Conservation (phyloP, 2,329 filamentous ascomycete species). For the Fonsecaea multimorphosa region DNA sequence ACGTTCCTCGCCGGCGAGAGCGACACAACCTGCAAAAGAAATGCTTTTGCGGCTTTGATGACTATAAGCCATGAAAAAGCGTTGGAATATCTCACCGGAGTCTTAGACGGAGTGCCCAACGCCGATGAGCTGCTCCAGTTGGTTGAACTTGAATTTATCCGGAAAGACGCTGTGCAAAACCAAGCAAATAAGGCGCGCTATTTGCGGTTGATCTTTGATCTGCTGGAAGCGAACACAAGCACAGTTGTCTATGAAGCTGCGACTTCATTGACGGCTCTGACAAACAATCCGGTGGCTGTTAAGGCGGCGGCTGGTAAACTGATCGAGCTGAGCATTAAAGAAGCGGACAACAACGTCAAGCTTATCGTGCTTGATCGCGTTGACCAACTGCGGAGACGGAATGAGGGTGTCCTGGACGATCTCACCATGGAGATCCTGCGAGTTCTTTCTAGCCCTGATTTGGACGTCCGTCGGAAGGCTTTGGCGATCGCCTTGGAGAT, state of each 20-base stretch:
- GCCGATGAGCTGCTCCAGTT: slow-evolving; percentile 92
- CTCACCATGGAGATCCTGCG: slow-evolving; percentile 96
- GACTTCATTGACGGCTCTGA: slow-evolving; percentile 89
- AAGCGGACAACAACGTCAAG: slow-evolving; percentile 99
- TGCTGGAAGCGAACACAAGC: slow-evolving; percentile 88
- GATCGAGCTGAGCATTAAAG: slow-evolving; percentile 95
- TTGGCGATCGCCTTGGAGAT: slow-evolving; percentile 91
- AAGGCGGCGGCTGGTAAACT: slow-evolving; percentile 96
- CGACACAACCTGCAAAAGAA: slow-evolving; percentile 95
- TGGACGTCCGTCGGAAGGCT: slow-evolving; percentile 93
- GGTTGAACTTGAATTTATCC: slow-evolving; percentile 94
- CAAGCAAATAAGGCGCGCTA: slow-evolving; percentile 95
- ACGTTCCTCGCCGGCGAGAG: slow-evolving; percentile 89
- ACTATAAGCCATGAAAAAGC: slow-evolving; percentile 94
- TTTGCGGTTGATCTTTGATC: slow-evolving; percentile 91
- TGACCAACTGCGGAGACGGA: slow-evolving; percentile 82
- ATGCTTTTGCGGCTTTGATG: slow-evolving; percentile 89
- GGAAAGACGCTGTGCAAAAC: slow-evolving; percentile 95
- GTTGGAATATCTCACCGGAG: slow-evolving; percentile 81
- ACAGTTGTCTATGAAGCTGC: slow-evolving; percentile 98
- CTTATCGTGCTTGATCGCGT: slow-evolving; percentile 96
- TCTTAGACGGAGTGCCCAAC: slow-evolving; percentile 93
- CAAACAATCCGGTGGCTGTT: slow-evolving; percentile 94
- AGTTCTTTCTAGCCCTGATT: slow-evolving; percentile 91
- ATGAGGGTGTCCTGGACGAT: slow-evolving; percentile 90